Evolutionary conservation across 2,329 filamentous ascomycete species (phyloP).

Genomic region (Trichoderma breve): DNA sequence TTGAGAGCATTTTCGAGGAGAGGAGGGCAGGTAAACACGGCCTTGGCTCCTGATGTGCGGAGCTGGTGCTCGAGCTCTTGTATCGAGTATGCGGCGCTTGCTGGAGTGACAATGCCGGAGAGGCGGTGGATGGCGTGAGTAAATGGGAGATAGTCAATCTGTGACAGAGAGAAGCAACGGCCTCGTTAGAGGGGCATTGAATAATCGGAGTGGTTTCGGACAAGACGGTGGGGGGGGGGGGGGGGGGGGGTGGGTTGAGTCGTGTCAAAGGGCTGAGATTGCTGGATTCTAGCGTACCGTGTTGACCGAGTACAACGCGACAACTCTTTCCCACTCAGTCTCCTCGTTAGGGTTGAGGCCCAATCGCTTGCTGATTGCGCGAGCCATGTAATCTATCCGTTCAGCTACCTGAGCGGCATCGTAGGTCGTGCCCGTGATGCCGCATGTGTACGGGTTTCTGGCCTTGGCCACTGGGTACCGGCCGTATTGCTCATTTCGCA

Average conservation of each 20-base stretch:
- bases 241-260: background rate
- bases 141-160: constrained; percentile 74
- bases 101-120: constrained; percentile 70
- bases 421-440: constrained; percentile 67
- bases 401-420: constrained; percentile 61
- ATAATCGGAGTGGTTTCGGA: background rate
- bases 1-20: constrained; percentile 62
- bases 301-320: constrained; percentile 76
- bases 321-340: constrained; percentile 77
- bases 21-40: constrained; percentile 68
- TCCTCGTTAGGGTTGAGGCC: constrained; percentile 68
- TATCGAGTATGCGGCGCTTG: constrained; percentile 71
- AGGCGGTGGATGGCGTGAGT: constrained; percentile 73
- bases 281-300: constrained; percentile 51
- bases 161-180: background rate
- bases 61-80: constrained; percentile 71
- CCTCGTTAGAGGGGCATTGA: background rate
- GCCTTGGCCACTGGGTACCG: constrained; percentile 62
- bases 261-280: background rate
- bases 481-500: constrained; percentile 70
- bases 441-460: constrained; percentile 72
- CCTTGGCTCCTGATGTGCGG: constrained; percentile 64
- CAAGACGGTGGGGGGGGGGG: background rate
- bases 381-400: constrained; percentile 65
- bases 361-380: constrained; percentile 67